Base-by-base conservation (phyloP, 2,329 filamentous ascomycete genomes). In the Chaetomium olivaceum region DNA sequence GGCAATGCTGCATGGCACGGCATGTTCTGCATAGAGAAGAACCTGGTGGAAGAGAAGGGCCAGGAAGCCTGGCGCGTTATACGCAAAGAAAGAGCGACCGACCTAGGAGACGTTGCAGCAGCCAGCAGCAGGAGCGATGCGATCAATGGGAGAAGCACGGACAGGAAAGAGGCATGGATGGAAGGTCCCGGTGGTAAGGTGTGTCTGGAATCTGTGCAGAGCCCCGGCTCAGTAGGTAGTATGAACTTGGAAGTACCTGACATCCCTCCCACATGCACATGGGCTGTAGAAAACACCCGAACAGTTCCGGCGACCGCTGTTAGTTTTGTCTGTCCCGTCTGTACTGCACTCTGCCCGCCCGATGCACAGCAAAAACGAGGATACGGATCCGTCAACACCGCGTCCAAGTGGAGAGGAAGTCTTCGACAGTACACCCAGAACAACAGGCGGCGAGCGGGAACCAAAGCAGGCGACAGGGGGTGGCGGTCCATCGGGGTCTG, bases 401-500 rank as follows among this genome's bases (percentile, higher is more conserved):
- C 27, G 27, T n/a, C 27, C 23, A 36, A 56, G 19, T 31, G 52
- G 60, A 61, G 62, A 67, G 48, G 62, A 61, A 52, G 54, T 67
- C 58, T 21, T 54, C 25, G 48, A 63, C 21, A 54, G 62, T 11
- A 39, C 58, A 56, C 66, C 62, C 60, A 62, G 61, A 62, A 60
- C 29, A 68, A 63, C 52, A 57, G 58, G 50, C 63, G 55, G n/a
- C 56, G 46, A 58, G 55, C 39, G 52, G 56, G 50, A 36, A 19
- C 12, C 29, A 36, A 51, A 62, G 43, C 21, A 43, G n/a, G 23
- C n/a, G 66, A 63, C 70, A 71, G 70, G 70, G 70, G 69, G 48
- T 29, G 12, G 48, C 58, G 67, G 69, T 64, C 68, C 27, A 67
- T 71, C 19, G 54, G 52, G 69, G 71, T 71, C 71, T 70, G 58